Conservation (phyloP, 768 basidiomycete genomes). For the Amanita exitialis region DNA sequence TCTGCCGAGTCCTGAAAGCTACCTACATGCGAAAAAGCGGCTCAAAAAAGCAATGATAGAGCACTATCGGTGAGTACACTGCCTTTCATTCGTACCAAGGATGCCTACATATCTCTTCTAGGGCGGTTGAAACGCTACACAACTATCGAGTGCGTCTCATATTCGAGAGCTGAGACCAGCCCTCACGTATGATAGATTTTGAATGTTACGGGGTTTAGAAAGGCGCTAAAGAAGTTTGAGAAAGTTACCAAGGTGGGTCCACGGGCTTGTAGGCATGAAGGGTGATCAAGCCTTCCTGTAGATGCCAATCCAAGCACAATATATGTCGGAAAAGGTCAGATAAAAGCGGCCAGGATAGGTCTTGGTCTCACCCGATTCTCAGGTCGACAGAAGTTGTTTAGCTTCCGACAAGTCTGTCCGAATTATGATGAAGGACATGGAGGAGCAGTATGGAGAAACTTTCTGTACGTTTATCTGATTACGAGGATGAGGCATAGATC, state of each 20-base stretch:
- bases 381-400: constrained; percentile 65
- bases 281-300: constrained; percentile 14
- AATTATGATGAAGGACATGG: constrained; percentile 64
- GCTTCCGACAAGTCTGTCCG: constrained; percentile 51
- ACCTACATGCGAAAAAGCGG: constrained; percentile 74
- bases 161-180: background rate
- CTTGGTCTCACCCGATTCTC: background rate
- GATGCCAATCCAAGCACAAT: constrained; percentile 65
- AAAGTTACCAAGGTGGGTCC: constrained; percentile 55
- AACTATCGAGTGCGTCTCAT: constrained; percentile 65
- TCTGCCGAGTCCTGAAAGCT: constrained; percentile 62
- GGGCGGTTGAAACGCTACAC: constrained; percentile 75
- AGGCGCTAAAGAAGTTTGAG: constrained; percentile 80
- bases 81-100: background rate
- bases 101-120: constrained; percentile 14
- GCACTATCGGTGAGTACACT: constrained; percentile 55
- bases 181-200: constrained; percentile 40
- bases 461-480: constrained; percentile 48
- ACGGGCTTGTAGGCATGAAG: background rate
- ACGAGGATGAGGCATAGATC: background rate
- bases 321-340: constrained; percentile 69
- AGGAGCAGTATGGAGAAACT: constrained; percentile 61
- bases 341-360: background rate
- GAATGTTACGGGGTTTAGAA: constrained; percentile 86
- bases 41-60: constrained; percentile 79